These are phyloP conservation scores for Cyclotella sp. DNA, from an alignment of 108 stramenopile species.

Conservation along the genomic window DNA sequence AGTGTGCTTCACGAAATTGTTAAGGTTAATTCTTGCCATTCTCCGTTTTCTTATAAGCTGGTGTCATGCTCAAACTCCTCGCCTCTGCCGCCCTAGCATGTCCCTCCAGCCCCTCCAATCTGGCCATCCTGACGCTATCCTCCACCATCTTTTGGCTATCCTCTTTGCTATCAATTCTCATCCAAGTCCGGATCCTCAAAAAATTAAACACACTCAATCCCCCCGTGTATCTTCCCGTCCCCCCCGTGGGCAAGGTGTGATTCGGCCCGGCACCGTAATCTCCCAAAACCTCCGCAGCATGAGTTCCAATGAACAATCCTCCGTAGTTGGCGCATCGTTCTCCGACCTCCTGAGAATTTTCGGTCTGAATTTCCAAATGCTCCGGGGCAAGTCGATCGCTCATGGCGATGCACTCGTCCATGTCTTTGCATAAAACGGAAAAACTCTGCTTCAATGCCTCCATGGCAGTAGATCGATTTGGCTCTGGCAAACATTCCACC, in stretches of 20 bases:
- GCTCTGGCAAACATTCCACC: constrained; percentile 85
- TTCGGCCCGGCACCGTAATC: constrained; percentile 99
- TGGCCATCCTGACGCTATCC: constrained; percentile 94
- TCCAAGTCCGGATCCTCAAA: constrained; percentile 96
- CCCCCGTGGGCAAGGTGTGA: constrained; percentile 98
- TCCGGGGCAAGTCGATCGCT: constrained; percentile 95
- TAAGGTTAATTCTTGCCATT: not conserved
- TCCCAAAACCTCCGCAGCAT: constrained; percentile 97
- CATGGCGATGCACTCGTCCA: constrained; percentile 89
- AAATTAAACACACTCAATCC: constrained; percentile 97
- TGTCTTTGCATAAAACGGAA: constrained; percentile 77
- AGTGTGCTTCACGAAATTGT: too few species aligned
- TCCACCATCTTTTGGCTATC: constrained; percentile 83
- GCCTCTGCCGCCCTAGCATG: constrained; percentile 97
- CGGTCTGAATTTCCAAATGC: constrained; percentile 97
- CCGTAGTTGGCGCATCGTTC: constrained; percentile 90
- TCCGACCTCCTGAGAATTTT: constrained; percentile 76
- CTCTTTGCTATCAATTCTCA: constrained; percentile 82
- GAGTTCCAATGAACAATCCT: constrained; percentile 93
- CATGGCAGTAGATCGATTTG: constrained; percentile 84
- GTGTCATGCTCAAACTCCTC: constrained; percentile 60
- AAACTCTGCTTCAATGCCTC: constrained; percentile 86
- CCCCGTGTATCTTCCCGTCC: constrained; percentile 97
- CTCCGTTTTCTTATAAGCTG: constrained; percentile 23
- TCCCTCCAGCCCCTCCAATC: constrained; percentile 97